Evolutionary conservation across 306 rosid species (phyloP), one percentile per base, ranked within the genome.

Genomic region (Casuarina cunninghamiana): DNA sequence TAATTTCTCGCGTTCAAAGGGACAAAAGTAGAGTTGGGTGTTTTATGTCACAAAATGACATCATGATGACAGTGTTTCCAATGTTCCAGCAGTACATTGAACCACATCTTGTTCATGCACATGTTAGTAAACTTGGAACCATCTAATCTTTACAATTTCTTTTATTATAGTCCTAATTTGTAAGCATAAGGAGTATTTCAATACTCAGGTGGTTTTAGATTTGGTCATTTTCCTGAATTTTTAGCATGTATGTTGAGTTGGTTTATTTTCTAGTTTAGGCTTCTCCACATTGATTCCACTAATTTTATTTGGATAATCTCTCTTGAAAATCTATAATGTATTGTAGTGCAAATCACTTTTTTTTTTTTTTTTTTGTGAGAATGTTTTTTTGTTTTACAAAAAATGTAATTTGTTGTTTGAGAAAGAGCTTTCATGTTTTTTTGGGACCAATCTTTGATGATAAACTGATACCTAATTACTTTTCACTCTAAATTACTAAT

Each of bases 51-150:
- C 99, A 95, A 87, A 91, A 91, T 84, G 98, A 95, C 81, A 93
- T 95, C 82, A 95, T 93, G 96, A 90, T 84, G 91, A 95, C 93
- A 17, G 99, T 95, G 79, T 95, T 95, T 84, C 98, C 99, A 13
- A 95, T 93, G 96, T 95, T 95, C 91, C 99, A 95, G 91, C 93
- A 87, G 78, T 87, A 91, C 83, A 95, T 95, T 85, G 99, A 95
- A 80, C 99, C 99, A 80, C 97, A 93, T 85, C 97, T 95, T 80
- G 99, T 95, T 86, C 94, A 91, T 71, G 99, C 97, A 63, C 99
- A 95, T 65, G 99, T 95, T 73, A 91, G 98, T 92, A 63, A 69
- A 53, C 74, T 74, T 69, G 10, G 43, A 81, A 72, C 74, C 61
- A 26, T 51, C 57, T 48, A 19, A 8, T n/a, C 37, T 5, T 11